phyloP scores from a whole-genome alignment of 352 stramenopile species.

The Phytophthora aleatoria region DNA sequence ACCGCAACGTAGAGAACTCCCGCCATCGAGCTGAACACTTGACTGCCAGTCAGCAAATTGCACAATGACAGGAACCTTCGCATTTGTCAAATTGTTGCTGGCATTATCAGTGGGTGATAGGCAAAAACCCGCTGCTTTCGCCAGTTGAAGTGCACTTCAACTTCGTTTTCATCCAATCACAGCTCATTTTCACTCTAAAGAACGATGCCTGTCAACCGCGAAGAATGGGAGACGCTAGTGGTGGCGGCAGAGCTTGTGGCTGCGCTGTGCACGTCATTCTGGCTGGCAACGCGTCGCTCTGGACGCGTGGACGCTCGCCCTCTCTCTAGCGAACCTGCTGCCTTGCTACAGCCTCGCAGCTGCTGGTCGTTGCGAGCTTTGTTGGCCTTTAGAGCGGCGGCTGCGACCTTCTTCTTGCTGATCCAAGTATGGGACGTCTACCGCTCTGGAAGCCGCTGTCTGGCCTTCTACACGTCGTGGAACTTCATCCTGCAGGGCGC shows the following conservation, averaged over 20 bases:
- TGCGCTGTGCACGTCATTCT: constrained; percentile 50
- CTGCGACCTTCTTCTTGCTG: constrained; percentile 55
- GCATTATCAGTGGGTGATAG: background rate
- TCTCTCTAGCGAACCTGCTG: constrained; percentile 30
- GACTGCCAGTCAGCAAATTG: constrained; percentile 14
- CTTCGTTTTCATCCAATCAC: constrained; percentile 14
- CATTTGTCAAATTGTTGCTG: constrained; percentile 1
- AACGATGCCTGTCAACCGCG: constrained; percentile 26
- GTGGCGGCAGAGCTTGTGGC: constrained; percentile 53
- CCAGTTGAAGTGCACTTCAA: constrained; percentile 25
- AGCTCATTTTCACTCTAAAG: constrained; percentile 12
- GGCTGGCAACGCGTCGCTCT: constrained; percentile 45
- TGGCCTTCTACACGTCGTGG: constrained; percentile 88
- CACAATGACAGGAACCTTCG: constrained; percentile 12
- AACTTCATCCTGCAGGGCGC: constrained; percentile 78
- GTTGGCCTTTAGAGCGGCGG: constrained; percentile 40
- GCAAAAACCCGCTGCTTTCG: background rate
- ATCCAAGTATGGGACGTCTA: constrained; percentile 68
- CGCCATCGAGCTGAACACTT: constrained; percentile 13
- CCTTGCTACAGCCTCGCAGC: constrained; percentile 46
- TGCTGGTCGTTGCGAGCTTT: constrained; percentile 53
- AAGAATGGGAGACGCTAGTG: constrained; percentile 59
- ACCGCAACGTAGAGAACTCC: constrained; percentile 30
- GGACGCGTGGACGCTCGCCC: constrained; percentile 41
- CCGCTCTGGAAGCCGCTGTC: constrained; percentile 49